Conservation (phyloP, 345 rosid species). For the Psidium guajava region DNA sequence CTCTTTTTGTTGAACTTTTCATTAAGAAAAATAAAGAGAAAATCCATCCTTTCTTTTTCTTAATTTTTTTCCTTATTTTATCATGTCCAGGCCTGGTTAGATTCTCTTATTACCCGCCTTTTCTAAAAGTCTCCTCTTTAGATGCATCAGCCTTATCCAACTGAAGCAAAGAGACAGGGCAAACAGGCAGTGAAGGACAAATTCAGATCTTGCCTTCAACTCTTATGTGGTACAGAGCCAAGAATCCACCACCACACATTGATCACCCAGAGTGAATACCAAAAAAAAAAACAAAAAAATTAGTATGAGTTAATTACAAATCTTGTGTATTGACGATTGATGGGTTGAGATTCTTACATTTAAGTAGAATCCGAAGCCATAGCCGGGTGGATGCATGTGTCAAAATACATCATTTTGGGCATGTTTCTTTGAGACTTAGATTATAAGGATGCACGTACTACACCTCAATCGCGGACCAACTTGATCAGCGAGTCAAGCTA, state of each 20-base stretch:
- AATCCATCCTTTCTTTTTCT: neutral
- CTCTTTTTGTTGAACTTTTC: neutral
- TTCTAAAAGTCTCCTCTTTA: neutral
- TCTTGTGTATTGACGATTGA: neutral
- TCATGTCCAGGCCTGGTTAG: neutral
- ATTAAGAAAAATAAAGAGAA: neutral
- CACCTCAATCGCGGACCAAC: neutral
- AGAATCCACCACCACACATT: neutral
- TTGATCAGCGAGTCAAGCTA: neutral
- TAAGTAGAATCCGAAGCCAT: neutral
- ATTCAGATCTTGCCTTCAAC: conserved; percentile 21
- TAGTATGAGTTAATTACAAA: neutral
- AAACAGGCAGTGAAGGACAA: conserved; percentile 5
- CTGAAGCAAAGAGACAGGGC: neutral
- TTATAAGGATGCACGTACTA: neutral
- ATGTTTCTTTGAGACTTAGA: neutral
- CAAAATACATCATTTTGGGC: neutral
- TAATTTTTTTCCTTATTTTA: neutral
- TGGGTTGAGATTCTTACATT: neutral
- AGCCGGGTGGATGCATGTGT: neutral
- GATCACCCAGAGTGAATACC: neutral
- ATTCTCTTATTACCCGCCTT: neutral
- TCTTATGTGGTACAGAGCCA: neutral
- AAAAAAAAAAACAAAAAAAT: neutral
- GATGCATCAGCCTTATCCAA: neutral